Evolutionary conservation across 2,329 filamentous ascomycete species (phyloP), one percentile per base, ranked within the genome.

Genomic region (Aspergillus arachidicola): DNA sequence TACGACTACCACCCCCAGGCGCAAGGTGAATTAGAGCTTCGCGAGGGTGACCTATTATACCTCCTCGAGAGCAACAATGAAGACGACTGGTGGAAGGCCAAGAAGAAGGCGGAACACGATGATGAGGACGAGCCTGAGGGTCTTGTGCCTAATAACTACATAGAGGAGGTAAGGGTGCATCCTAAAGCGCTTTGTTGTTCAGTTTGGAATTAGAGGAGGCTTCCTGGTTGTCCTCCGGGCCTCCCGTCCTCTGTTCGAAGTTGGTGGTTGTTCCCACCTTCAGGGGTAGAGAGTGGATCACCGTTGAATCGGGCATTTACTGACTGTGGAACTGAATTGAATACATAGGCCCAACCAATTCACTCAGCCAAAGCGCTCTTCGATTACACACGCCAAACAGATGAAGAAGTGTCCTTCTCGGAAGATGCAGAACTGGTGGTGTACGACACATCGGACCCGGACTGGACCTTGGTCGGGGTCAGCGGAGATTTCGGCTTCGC

Each of bases 381-480:
- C 82, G 95, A 99, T 78, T 99, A 99, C 78, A 92, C 92, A 57
- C 88, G 94, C 71, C 95, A 99, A 81, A 99, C 95, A 28, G 95
- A 99, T 75, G 95, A 99, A 79, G 95, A 99, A 80, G 84, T 99
- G 11, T 98, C 94, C 28, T 98, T 99, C 76, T 87, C 92, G 56
- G 95, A 99, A 81, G 94, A 97, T 75, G 89, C 91, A 46, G 80
- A 87, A 51, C 85, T 99, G 56, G 84, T 91, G 64, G 91, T 99
- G 55, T 98, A 92, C 80, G 95, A 99, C 78, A 89, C 86, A 11
- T 91, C 93, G 6, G 95, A 99, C 77, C 92, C 93, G 16, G 95
- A 99, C 79, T 99, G 95, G 95, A 97, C 95, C 66, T 83, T 99
- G 57, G 94, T 96, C 34, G 94, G 94, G 21, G 82, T 90, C 51